phyloP scores from a whole-genome alignment of 805 yeast genomes.

The Wickerhamia fluorescens region DNA sequence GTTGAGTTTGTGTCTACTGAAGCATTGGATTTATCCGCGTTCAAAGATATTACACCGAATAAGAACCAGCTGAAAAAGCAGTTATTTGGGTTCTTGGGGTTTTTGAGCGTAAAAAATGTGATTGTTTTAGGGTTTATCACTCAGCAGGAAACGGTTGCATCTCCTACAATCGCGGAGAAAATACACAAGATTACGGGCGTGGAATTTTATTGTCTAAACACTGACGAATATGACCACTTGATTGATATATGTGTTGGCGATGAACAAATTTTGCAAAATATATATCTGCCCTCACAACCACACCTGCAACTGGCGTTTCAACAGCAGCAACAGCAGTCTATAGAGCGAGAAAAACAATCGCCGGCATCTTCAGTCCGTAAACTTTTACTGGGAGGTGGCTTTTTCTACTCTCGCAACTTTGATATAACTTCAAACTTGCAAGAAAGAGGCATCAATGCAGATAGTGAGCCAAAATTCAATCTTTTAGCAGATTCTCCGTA shows the following conservation, averaged over 20 bases:
- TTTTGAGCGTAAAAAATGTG: slow-evolving; percentile 46
- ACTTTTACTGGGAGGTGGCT: slow-evolving; percentile 39
- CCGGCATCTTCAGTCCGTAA: slow-evolving; percentile 42
- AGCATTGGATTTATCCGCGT: slow-evolving; percentile 31
- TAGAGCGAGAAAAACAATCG: slow-evolving; percentile 6
- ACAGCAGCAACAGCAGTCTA: no score
- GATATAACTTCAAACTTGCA: slow-evolving; percentile 41
- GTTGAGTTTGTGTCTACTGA: slow-evolving; percentile 48
- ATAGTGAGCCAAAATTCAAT: slow-evolving; percentile 11
- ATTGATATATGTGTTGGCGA: no score
- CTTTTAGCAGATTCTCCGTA: slow-evolving; percentile 32
- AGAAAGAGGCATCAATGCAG: slow-evolving; percentile 31
- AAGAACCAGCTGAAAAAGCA: slow-evolving; percentile 14
- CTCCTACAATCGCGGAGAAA: slow-evolving; percentile 48
- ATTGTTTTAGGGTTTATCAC: slow-evolving; percentile 56
- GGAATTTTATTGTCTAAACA: slow-evolving; percentile 57
- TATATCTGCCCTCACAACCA: no score
- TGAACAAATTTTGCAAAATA: no score
- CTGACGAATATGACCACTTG: slow-evolving; percentile 44
- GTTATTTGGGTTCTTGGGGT: slow-evolving; percentile 56
- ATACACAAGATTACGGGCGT: slow-evolving; percentile 52
- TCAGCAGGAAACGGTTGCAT: slow-evolving; percentile 47
- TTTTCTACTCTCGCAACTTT: slow-evolving; percentile 41
- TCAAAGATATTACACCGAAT: slow-evolving; percentile 36
- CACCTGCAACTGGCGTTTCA: no score